Percentiles rank a stretch among this genome's conserved stretches.
Conservation (phyloP, 106 monocot genomes). For the Alisma plantagoaquatica region DNA sequence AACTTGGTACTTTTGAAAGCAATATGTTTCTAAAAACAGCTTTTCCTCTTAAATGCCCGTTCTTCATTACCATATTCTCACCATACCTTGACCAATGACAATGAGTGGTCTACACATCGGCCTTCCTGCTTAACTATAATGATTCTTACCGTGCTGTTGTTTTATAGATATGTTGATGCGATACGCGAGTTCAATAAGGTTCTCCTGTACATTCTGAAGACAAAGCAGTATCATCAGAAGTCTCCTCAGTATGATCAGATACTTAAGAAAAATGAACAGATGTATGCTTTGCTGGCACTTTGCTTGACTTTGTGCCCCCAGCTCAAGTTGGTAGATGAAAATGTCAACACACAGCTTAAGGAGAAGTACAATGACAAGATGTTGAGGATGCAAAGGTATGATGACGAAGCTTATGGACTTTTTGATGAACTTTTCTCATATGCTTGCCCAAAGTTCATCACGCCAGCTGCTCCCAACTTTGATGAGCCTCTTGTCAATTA, state of each 20-base stretch:
- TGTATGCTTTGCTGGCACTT: constrained; percentile 82
- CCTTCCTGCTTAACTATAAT: no score
- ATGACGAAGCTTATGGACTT: constrained; percentile 67
- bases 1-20: no score
- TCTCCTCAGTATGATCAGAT: constrained; percentile 90
- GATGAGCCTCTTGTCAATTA: constrained; percentile 74
- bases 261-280: no score
- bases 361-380: constrained; percentile 92
- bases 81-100: no score
- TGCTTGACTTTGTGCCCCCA: constrained; percentile 80
- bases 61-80: no score
- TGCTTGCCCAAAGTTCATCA: no score
- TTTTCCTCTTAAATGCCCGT: no score
- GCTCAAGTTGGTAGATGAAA: constrained; percentile 66
- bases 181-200: constrained; percentile 84
- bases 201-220: constrained; percentile 72
- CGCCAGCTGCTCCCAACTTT: constrained; percentile 50
- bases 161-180: constrained; percentile 64
- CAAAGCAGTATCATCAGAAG: constrained; percentile 80
- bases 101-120: no score
- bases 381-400: constrained; percentile 77
- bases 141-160: background rate
- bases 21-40: no score
- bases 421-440: constrained; percentile 90
- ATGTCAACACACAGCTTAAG: constrained; percentile 63